Evolutionary conservation across 768 basidiomycete species (phyloP).

Genomic region (Tulasnella calospora): DNA sequence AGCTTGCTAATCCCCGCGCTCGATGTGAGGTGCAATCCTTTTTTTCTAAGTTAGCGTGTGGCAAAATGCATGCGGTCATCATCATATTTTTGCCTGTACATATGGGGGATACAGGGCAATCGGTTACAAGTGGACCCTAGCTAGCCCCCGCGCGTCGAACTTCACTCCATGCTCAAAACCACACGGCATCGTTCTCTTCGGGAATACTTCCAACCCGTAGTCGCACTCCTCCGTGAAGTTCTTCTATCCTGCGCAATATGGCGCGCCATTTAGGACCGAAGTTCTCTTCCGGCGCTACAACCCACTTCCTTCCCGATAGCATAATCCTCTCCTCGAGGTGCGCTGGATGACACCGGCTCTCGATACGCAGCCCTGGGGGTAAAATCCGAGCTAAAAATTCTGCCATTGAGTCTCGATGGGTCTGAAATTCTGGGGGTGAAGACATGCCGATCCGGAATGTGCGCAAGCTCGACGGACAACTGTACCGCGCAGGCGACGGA

Average conservation of each 20-base stretch:
- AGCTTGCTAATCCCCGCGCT: background rate
- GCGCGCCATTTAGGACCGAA: background rate
- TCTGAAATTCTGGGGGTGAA: background rate
- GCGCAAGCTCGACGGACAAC: background rate
- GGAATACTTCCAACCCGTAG: background rate
- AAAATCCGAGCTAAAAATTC: background rate
- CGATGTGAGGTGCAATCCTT: background rate
- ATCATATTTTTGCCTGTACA: background rate
- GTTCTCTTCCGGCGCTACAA: background rate
- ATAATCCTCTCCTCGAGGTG: too few species aligned
- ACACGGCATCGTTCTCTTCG: background rate
- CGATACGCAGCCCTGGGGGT: background rate
- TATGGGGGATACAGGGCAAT: background rate
- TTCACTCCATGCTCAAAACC: background rate
- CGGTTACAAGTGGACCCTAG: background rate
- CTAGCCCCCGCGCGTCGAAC: background rate
- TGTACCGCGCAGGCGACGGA: background rate
- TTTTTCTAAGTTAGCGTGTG: background rate
- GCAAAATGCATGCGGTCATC: background rate
- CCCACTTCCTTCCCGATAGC: too few species aligned
- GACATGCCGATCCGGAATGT: background rate
- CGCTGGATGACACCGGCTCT: background rate
- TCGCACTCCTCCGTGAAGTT: background rate
- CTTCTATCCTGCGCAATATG: background rate
- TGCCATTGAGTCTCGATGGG: background rate